Evolutionary conservation across 805 yeast species (phyloP), one percentile per base, ranked within the genome.

Genomic region (Metschnikowia aberdeeniae): DNA sequence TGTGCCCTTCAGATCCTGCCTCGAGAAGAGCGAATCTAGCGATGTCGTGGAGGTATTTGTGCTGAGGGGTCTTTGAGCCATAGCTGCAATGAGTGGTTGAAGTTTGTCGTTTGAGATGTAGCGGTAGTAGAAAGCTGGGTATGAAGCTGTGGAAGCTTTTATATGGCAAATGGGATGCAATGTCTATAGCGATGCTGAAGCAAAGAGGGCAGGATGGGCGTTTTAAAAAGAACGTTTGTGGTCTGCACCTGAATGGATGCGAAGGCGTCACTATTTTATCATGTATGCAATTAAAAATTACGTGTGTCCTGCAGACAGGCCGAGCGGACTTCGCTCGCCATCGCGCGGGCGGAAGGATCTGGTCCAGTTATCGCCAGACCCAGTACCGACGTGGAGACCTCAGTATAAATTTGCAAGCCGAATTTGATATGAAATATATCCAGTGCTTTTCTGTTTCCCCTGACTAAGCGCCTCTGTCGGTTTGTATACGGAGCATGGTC

Each of bases 1-100:
- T 4, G 59, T 49, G 19, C 58, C 45, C 31, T 48, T 42, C 17
- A 45, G 42, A n/a, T 42, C 51, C 30, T 38, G 36, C 26, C 46
- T 34, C 28, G 49, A 62, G 42, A 64, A 65, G 19, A 65, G 53
- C 35, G 68, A 63, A 45, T 61, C 60, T 37, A 64, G 59, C 19
- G 69, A 63, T 11, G 60, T 55, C 34, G 54, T 45, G 20, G 63
- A 60, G 28, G 50, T 52, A 42, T 50, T 47, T 14, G 51, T 39
- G 44, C 51, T 47, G 45, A 50, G 40, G 36, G 47, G 47, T n/a
- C 35, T 27, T 19, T 41, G 36, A 17, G 36, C 20, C 43, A 33
- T 32, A 9, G 35, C 7, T 11, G 32, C n/a, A 29, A 29, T 12
- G 14, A 13, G 11, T 19, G 35, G 19, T 10, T n/a, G 26, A 34